Evolutionary conservation across 2,329 filamentous ascomycete species (phyloP), one percentile per base, ranked within the genome.

Genomic region (Colletotrichum cereale): DNA sequence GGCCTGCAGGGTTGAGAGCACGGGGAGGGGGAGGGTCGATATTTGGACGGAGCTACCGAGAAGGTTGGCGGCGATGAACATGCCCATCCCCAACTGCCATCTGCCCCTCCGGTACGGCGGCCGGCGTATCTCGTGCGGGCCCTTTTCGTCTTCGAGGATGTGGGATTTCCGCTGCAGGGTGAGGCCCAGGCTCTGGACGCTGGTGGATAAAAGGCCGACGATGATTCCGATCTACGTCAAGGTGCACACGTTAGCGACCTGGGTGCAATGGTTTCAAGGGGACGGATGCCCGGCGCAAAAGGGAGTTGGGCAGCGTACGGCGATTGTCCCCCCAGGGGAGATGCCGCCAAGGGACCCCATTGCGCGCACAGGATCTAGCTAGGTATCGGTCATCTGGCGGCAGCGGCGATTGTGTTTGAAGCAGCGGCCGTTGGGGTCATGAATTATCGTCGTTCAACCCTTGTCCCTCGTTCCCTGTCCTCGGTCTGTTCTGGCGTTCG

Each of bases 141-240:
- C 89, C 82, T 97, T 97, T 84, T 97, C 94, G 84, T 99, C 96
- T 85, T 99, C 96, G 79, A 98, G 91, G 76, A 99, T 92, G 84
- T 99, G 96, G 74, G 96, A 98, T 84, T 99, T 98, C 80, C 96
- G 94, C 84, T 99, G 96, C 34, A 99, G 88, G 40, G 96, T 99
- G 75, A 99, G 88, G 75, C 96, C 96, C 77, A 99, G 87, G 81
- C 95, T 97, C 82, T 99, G 96, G 31, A 98, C 90, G 80, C 95
- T 96, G 72, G 96, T 98, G 70, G 96, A 98, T 76, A 98, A 81
- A 75, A 99, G 88, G 77, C 96, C 96, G 79, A 98, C 96, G 74
- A 98, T 83, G 79, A 99, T 95, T 78, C 96, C 96, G 79, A 98
- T 88, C 94, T 97, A 79, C 64, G 72, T 16, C 62, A 72, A 60